Base-by-base conservation (phyloP, 2,329 filamentous ascomycete species). In the Rhexocercosporidium sp. region DNA sequence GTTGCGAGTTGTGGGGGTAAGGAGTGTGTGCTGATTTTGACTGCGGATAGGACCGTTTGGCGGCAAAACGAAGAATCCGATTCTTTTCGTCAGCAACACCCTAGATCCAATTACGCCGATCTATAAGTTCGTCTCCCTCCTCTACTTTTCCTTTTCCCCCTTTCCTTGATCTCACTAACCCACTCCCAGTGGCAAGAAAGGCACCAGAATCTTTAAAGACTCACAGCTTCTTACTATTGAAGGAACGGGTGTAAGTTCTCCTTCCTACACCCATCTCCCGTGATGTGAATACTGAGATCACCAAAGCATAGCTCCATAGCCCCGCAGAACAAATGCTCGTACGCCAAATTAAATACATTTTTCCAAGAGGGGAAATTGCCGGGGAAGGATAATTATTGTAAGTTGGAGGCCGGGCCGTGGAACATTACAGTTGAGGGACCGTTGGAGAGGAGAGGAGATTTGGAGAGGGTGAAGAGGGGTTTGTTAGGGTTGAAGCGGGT, bases 151-250 rank as follows among this genome's bases (percentile, higher is more conserved):
- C 53, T 34, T 34, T 27, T n/a, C 18, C 34, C 14, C 31, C 39
- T 12, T 14, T 9, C n/a, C 4, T 31, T 22, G 70, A 8, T 59
- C 5, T 1, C 44, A 37, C 34, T 37, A 37, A 37, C 34, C 34
- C 72, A 18, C 39, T 16, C 18, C 25, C 47, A 75, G 75, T 4
- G 66, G 73, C 61, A 12, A 72, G 70, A 69, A 75, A 73, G 59
- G 73, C 70, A 9, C 69, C 62, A 20, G 69, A 77, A 2, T 41
- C n/a, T 85, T 84, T 63, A 77, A 78, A 1, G 78, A 78, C 16
- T 83, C 82, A 0, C 78, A 80, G 1, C 75, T 86, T 12, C 74
- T 86, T 16, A 78, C 81, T 18, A 82, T 85, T 70, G 82, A 85
- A 59, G 81, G 80, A 1, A 84, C 82, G 31, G 84, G 83, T 12